Conservation (phyloP, 2,329 filamentous ascomycete genomes). For the Paecilomyces sp. region DNA sequence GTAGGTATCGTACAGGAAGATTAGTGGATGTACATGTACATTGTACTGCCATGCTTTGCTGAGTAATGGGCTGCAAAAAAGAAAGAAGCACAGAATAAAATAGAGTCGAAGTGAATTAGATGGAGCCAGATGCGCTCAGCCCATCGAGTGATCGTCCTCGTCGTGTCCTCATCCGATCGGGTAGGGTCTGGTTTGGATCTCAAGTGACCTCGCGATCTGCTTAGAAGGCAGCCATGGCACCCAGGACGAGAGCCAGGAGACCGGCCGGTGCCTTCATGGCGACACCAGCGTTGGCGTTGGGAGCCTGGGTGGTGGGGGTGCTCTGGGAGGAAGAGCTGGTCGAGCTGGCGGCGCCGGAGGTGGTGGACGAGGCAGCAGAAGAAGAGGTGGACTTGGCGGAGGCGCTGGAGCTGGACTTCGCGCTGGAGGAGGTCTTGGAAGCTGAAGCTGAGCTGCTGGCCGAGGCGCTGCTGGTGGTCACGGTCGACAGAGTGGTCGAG, state of each 20-base stretch:
- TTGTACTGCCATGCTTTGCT: too few species aligned
- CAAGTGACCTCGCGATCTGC: neutral
- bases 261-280: slow-evolving; percentile 26
- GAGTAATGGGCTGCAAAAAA: neutral
- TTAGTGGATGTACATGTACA: neutral
- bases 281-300: slow-evolving; percentile 23
- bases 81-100: neutral
- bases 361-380: slow-evolving; percentile 15
- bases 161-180: neutral
- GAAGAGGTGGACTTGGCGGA: slow-evolving; percentile 14
- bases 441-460: slow-evolving; percentile 8
- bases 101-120: neutral
- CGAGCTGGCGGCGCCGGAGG: slow-evolving; percentile 15
- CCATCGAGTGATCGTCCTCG: neutral
- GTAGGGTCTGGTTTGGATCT: neutral
- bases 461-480: slow-evolving; percentile 10
- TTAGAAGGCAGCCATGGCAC: slow-evolving; percentile 28
- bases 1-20: neutral
- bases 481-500: slow-evolving; percentile 13
- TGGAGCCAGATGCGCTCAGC: too few species aligned
- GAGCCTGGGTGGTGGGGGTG: slow-evolving; percentile 13
- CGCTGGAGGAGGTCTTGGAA: slow-evolving; percentile 7
- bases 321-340: slow-evolving; percentile 10
- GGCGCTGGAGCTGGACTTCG: slow-evolving; percentile 14
- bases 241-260: slow-evolving; percentile 28